phyloP scores from a whole-genome alignment of 257 asterid genomes.

The Anisodus tanguticus region DNA sequence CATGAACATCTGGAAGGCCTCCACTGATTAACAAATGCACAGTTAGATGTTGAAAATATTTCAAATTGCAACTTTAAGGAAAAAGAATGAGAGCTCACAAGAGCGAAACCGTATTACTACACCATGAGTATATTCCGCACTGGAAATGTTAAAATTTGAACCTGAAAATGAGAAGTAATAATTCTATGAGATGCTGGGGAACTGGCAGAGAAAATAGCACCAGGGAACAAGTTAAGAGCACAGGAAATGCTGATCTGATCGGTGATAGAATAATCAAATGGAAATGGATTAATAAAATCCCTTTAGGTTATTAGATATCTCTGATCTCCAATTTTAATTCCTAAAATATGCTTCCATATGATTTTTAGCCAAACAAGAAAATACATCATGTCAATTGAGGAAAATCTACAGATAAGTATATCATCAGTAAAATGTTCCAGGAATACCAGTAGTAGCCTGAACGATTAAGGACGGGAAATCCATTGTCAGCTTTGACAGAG shows the following conservation, averaged over 20 bases:
- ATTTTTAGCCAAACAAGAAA: not conserved
- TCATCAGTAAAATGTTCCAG: not conserved
- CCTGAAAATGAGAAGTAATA: conserved; percentile 47
- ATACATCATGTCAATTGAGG: not conserved
- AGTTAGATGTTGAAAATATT: conserved; percentile 27
- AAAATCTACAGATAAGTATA: not conserved
- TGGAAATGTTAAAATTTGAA: conserved; percentile 43
- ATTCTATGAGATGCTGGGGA: not conserved
- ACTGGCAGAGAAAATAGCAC: not conserved
- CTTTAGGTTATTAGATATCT: not conserved
- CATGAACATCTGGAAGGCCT: conserved; percentile 70
- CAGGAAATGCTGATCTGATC: conserved; percentile 1
- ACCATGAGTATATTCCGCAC: conserved; percentile 66
- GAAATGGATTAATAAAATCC: not conserved
- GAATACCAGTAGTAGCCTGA: conserved; percentile 75
- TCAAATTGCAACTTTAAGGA: conserved; percentile 11
- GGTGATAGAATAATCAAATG: not conserved
- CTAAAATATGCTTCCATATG: not conserved
- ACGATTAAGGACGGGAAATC: conserved; percentile 74
- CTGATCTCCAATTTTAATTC: not conserved
- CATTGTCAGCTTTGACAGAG: conserved; percentile 53
- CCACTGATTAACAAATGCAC: conserved; percentile 50
- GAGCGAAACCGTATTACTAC: conserved; percentile 70
- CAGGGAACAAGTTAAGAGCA: not conserved
- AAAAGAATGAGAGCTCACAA: conserved; percentile 50